Evolutionary conservation across 257 asterid species (phyloP).

Genomic region (Solanum chiquidenum): DNA sequence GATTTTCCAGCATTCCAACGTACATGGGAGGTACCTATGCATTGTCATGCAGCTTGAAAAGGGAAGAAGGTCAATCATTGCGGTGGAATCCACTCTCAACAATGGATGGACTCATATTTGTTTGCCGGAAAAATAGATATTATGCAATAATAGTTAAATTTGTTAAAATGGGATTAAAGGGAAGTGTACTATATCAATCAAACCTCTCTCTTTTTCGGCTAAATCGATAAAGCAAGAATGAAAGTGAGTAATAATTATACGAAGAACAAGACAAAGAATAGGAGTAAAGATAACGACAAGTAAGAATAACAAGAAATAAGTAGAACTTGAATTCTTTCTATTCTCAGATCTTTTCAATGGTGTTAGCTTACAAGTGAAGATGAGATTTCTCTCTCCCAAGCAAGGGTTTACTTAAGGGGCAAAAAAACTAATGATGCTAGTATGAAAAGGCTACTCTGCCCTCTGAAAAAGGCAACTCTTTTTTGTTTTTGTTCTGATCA

Average conservation of each 20-base stretch:
- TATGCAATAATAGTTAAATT: not conserved
- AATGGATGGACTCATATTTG: not conserved
- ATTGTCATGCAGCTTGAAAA: not conserved
- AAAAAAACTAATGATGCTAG: not conserved
- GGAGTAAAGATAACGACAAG: not conserved
- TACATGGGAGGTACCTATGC: not conserved
- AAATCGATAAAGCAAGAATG: too few relatives aligned
- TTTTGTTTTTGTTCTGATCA: not conserved
- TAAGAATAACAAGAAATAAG: not conserved
- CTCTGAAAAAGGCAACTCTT: not conserved
- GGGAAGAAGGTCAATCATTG: not conserved
- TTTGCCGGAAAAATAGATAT: not conserved
- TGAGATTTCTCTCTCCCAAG: not conserved
- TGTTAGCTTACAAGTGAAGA: not conserved
- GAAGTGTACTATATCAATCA: not conserved
- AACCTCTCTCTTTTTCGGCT: not conserved
- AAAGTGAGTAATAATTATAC: not conserved
- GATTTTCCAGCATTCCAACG: not conserved
- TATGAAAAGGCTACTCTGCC: not conserved
- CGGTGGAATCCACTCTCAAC: not conserved
- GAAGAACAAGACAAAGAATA: not conserved
- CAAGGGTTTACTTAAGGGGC: not conserved
- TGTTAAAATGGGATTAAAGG: not conserved
- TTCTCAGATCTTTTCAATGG: not conserved
- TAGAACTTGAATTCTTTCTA: not conserved